These are phyloP conservation scores for Pecoramyces ruminantium DNA, from an alignment of 192 early-diverging fungal genomes.

Conservation along the genomic window DNA sequence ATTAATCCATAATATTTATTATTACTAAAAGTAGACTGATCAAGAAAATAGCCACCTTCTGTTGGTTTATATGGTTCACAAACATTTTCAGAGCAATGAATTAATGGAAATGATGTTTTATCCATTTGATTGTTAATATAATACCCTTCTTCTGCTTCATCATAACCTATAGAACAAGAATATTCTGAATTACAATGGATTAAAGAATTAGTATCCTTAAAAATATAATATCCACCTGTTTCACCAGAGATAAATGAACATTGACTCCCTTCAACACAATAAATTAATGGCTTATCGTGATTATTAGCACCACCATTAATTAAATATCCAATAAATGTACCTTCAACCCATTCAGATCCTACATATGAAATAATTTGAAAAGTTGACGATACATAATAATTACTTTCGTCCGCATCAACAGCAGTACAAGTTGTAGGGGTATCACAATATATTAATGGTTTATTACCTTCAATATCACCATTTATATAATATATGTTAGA, in stretches of 20 bases:
- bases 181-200: not conserved
- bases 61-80: not conserved
- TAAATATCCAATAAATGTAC: not conserved
- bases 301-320: not conserved
- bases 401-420: not conserved
- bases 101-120: not conserved
- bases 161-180: not conserved
- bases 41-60: not conserved
- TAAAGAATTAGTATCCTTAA: not conserved
- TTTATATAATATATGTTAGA: not conserved
- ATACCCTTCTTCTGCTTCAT: not conserved
- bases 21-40: not conserved
- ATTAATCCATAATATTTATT: not conserved
- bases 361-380: not conserved
- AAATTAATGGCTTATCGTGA: not conserved
- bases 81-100: not conserved
- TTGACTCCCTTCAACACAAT: not conserved
- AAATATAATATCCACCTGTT: not conserved
- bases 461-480: not conserved
- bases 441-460: not conserved
- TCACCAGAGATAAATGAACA: not conserved
- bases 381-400: not conserved
- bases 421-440: not conserved
- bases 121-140: not conserved
- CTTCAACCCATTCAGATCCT: not conserved